Evolutionary conservation across 139 green algal species (phyloP).

Genomic region (Deuterostichococcus epilithicus): DNA sequence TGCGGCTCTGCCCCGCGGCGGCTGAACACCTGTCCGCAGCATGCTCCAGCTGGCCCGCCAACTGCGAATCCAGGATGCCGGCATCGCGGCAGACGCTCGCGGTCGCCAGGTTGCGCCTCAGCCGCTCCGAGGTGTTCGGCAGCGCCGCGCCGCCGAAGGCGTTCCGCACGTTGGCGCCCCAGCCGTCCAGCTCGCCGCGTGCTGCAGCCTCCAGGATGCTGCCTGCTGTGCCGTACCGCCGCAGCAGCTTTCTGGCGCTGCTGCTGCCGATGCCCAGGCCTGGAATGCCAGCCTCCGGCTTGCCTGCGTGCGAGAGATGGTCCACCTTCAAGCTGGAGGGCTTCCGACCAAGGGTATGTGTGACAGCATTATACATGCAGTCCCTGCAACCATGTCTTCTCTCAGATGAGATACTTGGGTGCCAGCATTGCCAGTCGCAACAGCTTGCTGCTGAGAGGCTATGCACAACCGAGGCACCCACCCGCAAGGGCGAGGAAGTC

Average conservation of each 20-base stretch:
- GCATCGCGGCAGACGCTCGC: neutral
- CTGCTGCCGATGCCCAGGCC: neutral
- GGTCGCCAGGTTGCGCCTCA: neutral
- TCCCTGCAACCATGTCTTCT: neutral
- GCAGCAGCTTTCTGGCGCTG: neutral
- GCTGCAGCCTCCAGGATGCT: neutral
- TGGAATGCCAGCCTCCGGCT: neutral
- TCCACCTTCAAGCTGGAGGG: neutral
- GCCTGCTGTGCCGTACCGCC: neutral
- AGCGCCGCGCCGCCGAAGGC: neutral
- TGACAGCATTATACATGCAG: neutral
- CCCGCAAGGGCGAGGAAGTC: neutral
- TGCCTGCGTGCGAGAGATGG: neutral
- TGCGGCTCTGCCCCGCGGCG: too few relatives aligned
- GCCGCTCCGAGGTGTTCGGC: neutral
- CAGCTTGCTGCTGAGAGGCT: too few relatives aligned
- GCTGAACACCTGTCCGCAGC: neutral
- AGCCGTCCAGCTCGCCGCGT: neutral
- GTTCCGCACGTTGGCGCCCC: neutral
- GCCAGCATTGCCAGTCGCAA: too few relatives aligned
- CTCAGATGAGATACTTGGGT: too few relatives aligned
- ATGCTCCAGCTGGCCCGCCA: neutral
- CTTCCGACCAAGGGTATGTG: neutral
- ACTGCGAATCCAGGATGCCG: neutral
- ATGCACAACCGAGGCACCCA: neutral